These are phyloP conservation scores for Mollisiaceae sp. DNA, from an alignment of 2,329 filamentous ascomycete genomes.

Conservation along the genomic window DNA sequence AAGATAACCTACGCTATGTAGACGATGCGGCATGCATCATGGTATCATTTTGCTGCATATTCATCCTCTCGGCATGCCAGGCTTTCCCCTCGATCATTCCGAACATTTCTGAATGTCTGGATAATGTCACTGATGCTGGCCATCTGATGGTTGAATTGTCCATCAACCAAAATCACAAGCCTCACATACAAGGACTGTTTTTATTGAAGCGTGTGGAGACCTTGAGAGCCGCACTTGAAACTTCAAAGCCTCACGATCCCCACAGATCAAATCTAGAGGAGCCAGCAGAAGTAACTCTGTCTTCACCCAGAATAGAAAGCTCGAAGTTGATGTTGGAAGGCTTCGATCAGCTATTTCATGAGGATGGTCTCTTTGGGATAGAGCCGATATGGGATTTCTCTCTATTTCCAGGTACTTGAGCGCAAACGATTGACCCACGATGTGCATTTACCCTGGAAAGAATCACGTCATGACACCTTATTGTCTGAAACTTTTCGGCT, in stretches of 20 bases:
- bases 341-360: conserved; percentile 16
- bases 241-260: not conserved
- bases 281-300: not conserved
- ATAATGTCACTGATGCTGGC: conserved; percentile 20
- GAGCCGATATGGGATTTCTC: conserved; percentile 24
- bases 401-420: conserved; percentile 11
- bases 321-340: conserved; percentile 17
- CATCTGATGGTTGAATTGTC: conserved; percentile 21
- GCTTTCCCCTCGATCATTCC: conserved; percentile 15
- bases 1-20: conserved; percentile 21
- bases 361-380: conserved; percentile 18
- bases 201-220: conserved; percentile 18
- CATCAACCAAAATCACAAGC: conserved; percentile 12
- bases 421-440: not conserved
- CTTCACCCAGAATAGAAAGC: not conserved
- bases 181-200: conserved; percentile 13
- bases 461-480: not conserved
- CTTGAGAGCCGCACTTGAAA: conserved; percentile 12
- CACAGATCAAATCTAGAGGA: conserved; percentile 1
- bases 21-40: conserved; percentile 21
- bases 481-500: not conserved
- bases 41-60: conserved; percentile 20
- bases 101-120: conserved; percentile 16
- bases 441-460: not conserved
- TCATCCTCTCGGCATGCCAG: conserved; percentile 18